Conservation (phyloP, 192 early-diverging fungal genomes). For the Coemansia sp. region DNA sequence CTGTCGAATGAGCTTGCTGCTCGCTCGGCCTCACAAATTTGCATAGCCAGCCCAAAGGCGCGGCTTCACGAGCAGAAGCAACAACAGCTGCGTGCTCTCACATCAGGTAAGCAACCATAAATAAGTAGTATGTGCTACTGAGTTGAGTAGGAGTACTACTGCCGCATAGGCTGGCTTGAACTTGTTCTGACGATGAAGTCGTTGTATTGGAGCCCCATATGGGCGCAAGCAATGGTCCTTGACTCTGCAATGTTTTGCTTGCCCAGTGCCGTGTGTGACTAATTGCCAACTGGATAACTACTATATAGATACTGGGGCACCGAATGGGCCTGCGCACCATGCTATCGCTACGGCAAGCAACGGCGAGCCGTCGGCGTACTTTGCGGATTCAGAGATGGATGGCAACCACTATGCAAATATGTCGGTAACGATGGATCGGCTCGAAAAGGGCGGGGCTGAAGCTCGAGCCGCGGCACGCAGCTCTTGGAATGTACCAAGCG, state of each 20-base stretch:
- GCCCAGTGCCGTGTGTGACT: not conserved
- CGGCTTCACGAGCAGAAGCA: constrained; percentile 31
- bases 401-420: constrained; percentile 18
- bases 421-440: not conserved
- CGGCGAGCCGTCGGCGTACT: constrained; percentile 31
- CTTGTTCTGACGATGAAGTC: not conserved
- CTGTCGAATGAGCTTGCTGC: constrained; percentile 14
- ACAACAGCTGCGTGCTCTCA: constrained; percentile 10
- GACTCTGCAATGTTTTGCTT: not conserved
- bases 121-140: constrained; percentile 8
- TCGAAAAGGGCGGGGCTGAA: not conserved
- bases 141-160: constrained; percentile 3
- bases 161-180: not conserved
- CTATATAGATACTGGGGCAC: not conserved
- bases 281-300: not conserved
- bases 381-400: constrained; percentile 52
- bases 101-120: constrained; percentile 38
- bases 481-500: constrained; percentile 48
- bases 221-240: too few relatives aligned
- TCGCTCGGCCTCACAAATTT: constrained; percentile 38
- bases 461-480: constrained; percentile 17
- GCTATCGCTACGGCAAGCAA: constrained; percentile 9
- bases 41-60: constrained; percentile 45
- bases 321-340: not conserved
- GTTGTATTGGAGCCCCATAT: too few relatives aligned